These are phyloP conservation scores for Panellus pusillus DNA, from an alignment of 768 basidiomycete species.

Conservation along the genomic window DNA sequence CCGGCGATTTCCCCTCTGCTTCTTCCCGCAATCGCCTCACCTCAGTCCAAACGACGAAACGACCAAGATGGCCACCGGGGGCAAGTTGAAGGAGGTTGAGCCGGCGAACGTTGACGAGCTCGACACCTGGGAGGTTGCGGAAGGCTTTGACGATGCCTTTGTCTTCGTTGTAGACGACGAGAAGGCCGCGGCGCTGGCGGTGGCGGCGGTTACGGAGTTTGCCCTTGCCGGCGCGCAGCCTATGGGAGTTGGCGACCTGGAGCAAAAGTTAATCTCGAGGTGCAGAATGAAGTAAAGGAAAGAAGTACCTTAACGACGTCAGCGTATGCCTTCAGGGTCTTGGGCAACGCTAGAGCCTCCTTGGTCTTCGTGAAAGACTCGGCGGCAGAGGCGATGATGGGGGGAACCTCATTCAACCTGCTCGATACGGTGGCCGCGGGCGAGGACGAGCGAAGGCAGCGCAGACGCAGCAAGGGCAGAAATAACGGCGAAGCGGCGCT, in stretches of 20 bases:
- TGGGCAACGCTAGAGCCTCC: constrained; percentile 92
- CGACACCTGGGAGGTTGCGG: constrained; percentile 98
- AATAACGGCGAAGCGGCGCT: constrained; percentile 95
- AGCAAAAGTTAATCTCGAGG: too few relatives aligned
- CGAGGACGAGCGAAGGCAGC: constrained; percentile 96
- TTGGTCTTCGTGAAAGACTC: constrained; percentile 96
- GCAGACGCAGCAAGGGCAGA: constrained; percentile 98
- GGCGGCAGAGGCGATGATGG: constrained; percentile 76
- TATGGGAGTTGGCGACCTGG: constrained; percentile 88
- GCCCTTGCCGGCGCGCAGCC: constrained; percentile 95
- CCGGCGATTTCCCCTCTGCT: constrained; percentile 78
- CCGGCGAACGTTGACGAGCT: constrained; percentile 89
- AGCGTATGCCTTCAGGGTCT: constrained; percentile 82
- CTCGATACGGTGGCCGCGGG: constrained; percentile 98
- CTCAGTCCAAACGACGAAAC: constrained; percentile 98
- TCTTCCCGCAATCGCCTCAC: constrained; percentile 66
- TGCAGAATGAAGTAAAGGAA: too few relatives aligned
- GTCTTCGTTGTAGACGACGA: constrained; percentile 96
- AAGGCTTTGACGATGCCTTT: constrained; percentile 97
- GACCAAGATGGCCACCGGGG: constrained; percentile 98
- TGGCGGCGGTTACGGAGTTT: constrained; percentile 97
- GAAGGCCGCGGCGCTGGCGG: constrained; percentile 95
- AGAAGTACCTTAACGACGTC: constrained; percentile 75
- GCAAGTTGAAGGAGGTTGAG: constrained; percentile 99
- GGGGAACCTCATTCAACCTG: constrained; percentile 93